Base-by-base conservation (phyloP, 768 basidiomycete species). In the Cystobasidium ongulense region DNA sequence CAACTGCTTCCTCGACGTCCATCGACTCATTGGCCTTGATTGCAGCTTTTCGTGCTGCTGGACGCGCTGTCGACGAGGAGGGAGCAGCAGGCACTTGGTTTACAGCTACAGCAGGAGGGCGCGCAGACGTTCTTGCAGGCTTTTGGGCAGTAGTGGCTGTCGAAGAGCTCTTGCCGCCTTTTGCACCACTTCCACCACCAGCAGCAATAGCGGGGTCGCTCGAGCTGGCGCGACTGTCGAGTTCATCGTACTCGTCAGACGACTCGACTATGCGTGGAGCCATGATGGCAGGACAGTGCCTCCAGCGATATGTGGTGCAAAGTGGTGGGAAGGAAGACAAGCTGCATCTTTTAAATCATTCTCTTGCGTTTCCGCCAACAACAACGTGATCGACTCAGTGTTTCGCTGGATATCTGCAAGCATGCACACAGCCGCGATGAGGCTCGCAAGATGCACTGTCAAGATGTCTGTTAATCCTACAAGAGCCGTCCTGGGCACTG, bases 1-100 rank as follows among this genome's bases (percentile, higher is more conserved):
- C 66, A 17, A 68, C 35, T 43, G 50, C 66, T 43, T 52, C 46
- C 3, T 46, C 66, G 36, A 53, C 35, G 53, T 71, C 68, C 68
- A 71, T 71, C 23, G 53, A 57, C 31, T 54, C 68, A 31, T 71
- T 71, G 21, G 68, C 68, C 31, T 39, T 71, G 35, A 71, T 61
- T 7, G 68, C 68, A 11, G 66, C 66, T 31, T 46, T 35, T 46
- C 66, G 39, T 21, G 38, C 46, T 13, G 39, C 66, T 36, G 63
- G 63, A 23, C 66, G 66, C 23, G 39, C 27, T 11, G 41, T 46
- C 5, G 63, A 13, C 11, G 57, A 46, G 17, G 63, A 4, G 8
- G 35, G 23, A 18, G 63, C 63, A 2, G 63, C 63, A 36, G 63
- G 63, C 5, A 46, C 63, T 15, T 38, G 36, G 23, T 64, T 64